Conservation (phyloP, 2,329 filamentous ascomycete species). For the Trichoderma cornu-damae region DNA sequence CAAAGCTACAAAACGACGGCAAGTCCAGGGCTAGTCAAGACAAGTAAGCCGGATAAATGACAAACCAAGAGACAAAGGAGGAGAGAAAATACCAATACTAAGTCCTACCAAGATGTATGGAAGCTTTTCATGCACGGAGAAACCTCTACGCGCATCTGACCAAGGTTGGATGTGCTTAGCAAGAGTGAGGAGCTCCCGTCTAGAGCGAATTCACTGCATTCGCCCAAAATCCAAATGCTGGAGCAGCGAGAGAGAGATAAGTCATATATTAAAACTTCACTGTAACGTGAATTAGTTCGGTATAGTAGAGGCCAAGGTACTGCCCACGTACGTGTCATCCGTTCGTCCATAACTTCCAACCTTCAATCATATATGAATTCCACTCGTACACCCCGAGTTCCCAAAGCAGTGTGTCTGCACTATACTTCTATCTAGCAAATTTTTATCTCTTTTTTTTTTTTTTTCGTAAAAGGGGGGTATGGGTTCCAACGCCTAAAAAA, state of each 20-base stretch:
- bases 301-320: constrained; percentile 1
- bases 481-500: constrained; percentile 33
- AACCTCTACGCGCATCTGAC: no score
- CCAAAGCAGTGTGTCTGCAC: constrained; percentile 13
- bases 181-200: no score
- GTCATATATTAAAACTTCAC: neutral
- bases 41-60: neutral
- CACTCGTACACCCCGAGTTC: constrained; percentile 10
- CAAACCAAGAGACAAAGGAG: neutral
- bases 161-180: no score
- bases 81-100: no score
- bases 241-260: neutral
- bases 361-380: constrained; percentile 11
- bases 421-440: constrained; percentile 20
- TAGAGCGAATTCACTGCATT: no score
- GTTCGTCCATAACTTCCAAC: constrained; percentile 11
- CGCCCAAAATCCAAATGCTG: neutral
- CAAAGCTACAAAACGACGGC: neutral
- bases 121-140: no score
- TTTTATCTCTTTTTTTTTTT: no score
- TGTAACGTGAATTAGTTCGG: constrained; percentile 1
- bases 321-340: constrained; percentile 4
- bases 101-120: no score
- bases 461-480: constrained; percentile 27
- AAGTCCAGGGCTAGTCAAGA: neutral